Conservation (phyloP, 352 stramenopile species). For the Globisporangium paroecandrum region DNA sequence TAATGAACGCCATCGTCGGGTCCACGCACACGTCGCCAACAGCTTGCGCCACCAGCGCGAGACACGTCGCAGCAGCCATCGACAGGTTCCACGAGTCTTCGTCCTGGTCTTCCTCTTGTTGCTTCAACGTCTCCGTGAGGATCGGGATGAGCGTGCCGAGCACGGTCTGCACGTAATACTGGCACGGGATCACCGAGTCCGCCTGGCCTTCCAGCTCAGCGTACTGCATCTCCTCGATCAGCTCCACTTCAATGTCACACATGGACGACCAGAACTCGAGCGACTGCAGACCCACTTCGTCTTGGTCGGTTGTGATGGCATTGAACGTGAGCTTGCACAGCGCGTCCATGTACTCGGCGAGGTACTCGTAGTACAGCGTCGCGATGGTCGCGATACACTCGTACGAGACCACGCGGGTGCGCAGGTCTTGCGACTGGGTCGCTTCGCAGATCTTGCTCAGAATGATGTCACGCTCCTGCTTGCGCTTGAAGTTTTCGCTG, state of each 20-base stretch:
- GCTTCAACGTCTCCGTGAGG: constrained; percentile 91
- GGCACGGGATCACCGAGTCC: constrained; percentile 63
- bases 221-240: constrained; percentile 91
- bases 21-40: constrained; percentile 91
- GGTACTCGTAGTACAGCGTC: constrained; percentile 96
- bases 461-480: constrained; percentile 94
- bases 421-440: constrained; percentile 88
- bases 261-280: constrained; percentile 99
- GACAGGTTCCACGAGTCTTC: constrained; percentile 94
- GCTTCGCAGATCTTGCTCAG: constrained; percentile 95
- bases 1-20: constrained; percentile 93
- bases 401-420: constrained; percentile 90
- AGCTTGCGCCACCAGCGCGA: constrained; percentile 91
- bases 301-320: constrained; percentile 91
- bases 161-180: constrained; percentile 88
- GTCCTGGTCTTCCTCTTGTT: constrained; percentile 94
- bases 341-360: constrained; percentile 94
- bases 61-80: constrained; percentile 92
- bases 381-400: constrained; percentile 95
- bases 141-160: constrained; percentile 89
- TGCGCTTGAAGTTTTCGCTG: constrained; percentile 94
- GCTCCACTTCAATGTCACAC: constrained; percentile 94
- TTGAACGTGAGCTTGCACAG: constrained; percentile 95
- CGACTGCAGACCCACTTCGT: constrained; percentile 91
- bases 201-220: constrained; percentile 49